Base-by-base conservation (phyloP, 805 yeast species). In the Metschnikowia kunwiensis region DNA sequence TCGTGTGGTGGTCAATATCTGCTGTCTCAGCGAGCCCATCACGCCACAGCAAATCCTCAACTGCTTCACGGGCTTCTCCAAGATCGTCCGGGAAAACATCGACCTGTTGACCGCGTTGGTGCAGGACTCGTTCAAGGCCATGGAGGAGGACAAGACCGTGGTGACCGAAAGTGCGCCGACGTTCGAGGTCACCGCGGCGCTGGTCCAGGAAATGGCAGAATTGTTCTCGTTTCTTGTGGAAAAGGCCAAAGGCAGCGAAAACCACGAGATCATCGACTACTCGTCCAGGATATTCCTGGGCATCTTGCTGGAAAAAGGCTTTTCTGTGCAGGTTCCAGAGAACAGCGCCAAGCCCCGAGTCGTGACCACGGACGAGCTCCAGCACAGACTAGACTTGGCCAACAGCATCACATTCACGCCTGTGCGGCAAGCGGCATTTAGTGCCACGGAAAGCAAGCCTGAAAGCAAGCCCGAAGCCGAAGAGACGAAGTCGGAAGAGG, bases 1-100 rank as follows among this genome's bases (percentile, higher is more conserved):
- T 53, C 93, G 82, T 49, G 57, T 82, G 10, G 54, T 93, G 24
- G 79, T 81, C 0, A 70, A 81, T 0, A 58, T 93, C 28, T 79
- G 79, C 5, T 62, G 72, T 4, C 49, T 72, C 24, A 61, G 69
- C 7, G 46, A 33, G 20, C 94, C 96, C 3, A 70, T 73, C 0
- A 80, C 77, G 37, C 60, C 77, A 0, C 38, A 43, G 12, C 22
- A 20, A 9, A n/a, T 43, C 13, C 22, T 30, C 17, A 25, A 23
- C 15, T 35, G 41, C 17, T 34, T 45, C 18, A 29, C 32, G 5
- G 28, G 22, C n/a, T 39, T 29, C 12, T 19, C 33, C 5, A 30
- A 33, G 18, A 28, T 36, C 17, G 29, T 85, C 5, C 68, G 93
- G 32, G 55, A 73, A 15, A 70, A 75, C 53, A 74, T 83, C 1